Percentiles rank a stretch among this genome's conserved stretches.
Conservation (phyloP, 2,329 filamentous ascomycete genomes). For the Cercospora beticola region DNA sequence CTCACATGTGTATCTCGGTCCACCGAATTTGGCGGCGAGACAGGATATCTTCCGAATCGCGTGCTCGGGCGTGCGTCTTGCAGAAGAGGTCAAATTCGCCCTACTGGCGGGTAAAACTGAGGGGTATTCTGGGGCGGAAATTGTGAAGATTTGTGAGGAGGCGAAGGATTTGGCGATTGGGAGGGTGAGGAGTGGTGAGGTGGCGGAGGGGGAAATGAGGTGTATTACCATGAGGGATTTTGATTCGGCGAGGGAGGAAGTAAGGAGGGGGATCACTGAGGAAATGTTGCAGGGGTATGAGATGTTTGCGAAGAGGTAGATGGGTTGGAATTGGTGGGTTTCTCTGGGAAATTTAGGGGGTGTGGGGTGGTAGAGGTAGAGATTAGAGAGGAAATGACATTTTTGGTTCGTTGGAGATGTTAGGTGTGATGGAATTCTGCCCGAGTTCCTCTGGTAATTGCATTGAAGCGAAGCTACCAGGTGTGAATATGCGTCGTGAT, state of each 20-base stretch:
- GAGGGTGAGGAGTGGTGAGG: constrained; percentile 32
- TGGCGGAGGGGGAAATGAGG: constrained; percentile 26
- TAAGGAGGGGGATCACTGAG: constrained; percentile 59
- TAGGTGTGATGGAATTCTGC: too few relatives aligned
- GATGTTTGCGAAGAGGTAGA: constrained; percentile 39
- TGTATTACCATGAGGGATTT: constrained; percentile 46
- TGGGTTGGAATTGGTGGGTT: too few relatives aligned
- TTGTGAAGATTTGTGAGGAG: constrained; percentile 58
- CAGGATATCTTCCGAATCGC: constrained; percentile 73
- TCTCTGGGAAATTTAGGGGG: not conserved
- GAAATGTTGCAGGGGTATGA: constrained; percentile 61
- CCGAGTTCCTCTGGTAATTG: too few relatives aligned
- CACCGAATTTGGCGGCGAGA: constrained; percentile 70
- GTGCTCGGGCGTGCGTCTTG: constrained; percentile 60
- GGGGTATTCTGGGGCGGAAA: constrained; percentile 83
- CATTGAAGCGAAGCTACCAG: too few relatives aligned
- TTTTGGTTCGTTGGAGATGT: too few relatives aligned
- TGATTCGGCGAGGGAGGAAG: constrained; percentile 41
- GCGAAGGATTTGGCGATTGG: constrained; percentile 34
- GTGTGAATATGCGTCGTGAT: too few relatives aligned
- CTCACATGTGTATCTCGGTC: constrained; percentile 78
- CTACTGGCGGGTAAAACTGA: constrained; percentile 65
- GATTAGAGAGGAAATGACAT: too few relatives aligned
- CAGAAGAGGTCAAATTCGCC: constrained; percentile 63
- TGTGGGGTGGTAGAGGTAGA: not conserved